Base-by-base conservation (phyloP, 345 rosid genomes). In the Microthlaspi erraticum region DNA sequence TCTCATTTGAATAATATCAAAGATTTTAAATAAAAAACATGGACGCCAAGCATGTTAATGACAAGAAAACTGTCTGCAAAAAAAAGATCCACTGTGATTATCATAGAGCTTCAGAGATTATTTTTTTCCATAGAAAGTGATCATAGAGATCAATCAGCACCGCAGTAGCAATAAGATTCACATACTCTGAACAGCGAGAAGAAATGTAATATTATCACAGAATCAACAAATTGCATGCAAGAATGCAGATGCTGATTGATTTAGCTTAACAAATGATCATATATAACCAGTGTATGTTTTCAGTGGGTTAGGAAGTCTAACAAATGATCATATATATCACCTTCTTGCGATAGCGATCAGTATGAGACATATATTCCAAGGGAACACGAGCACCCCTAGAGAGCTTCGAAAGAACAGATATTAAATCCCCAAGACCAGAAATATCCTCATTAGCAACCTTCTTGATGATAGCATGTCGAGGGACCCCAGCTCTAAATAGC, bases 401-500 rank as follows among this genome's bases (percentile, higher is more conserved):
- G 10, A 94, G 77, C 83, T 84, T 89, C 50, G 91, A 81, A 46
- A 94, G 70, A 77, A 87, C 83, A 50, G 83, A 74, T 69, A 91
- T 80, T 48, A 94, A 77, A 49, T 88, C 89, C 61, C 85, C 87
- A 39, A 94, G 88, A 53, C 36, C 73, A 38, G 90, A 84, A 73
- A 91, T 89, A 73, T 91, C 90, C 77, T 84, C 87, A 60, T 89
- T 91, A 55, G 91, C 88, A 82, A 94, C 84, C 80, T 87, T 94
- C 84, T 84, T 87, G 65, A 94, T 91, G 70, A 94, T 89, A 60
- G 99, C 96, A 81, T 91, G 97, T 52, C 93, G 87, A 75, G 95
- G 93, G 70, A 94, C 91, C 74, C 93, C 99, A n/a, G 97, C 96
- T 83, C 93, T 86, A 79, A 67, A 82, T 64, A 94, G 82, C 97